Conservation (phyloP, 352 stramenopile genomes). For the Pythium angustatum region DNA sequence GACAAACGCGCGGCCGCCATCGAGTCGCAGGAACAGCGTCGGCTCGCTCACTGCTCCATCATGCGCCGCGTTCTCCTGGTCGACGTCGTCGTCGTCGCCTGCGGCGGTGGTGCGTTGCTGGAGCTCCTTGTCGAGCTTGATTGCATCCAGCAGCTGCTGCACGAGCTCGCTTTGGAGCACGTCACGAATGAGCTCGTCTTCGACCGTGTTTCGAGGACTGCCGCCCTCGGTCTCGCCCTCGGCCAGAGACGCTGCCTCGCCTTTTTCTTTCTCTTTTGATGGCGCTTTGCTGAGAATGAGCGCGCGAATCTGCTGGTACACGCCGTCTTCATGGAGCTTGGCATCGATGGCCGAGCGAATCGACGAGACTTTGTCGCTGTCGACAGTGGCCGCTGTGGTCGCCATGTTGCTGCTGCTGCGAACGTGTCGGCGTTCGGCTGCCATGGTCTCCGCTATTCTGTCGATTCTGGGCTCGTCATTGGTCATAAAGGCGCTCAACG, state of each 20-base stretch:
- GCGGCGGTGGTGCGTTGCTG: not conserved
- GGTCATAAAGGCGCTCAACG: too few species aligned
- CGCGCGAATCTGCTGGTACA: slow-evolving; percentile 75
- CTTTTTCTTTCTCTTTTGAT: too few species aligned
- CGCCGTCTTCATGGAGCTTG: slow-evolving; percentile 69
- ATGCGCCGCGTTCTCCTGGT: slow-evolving; percentile 10
- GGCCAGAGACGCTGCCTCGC: too few species aligned
- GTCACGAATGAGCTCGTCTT: slow-evolving; percentile 50
- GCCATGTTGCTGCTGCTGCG: not conserved
- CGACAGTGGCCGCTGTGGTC: not conserved
- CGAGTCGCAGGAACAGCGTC: slow-evolving; percentile 54
- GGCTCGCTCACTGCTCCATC: slow-evolving; percentile 2
- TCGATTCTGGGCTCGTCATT: too few species aligned
- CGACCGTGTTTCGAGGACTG: slow-evolving; percentile 8
- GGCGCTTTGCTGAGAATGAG: slow-evolving; percentile 47
- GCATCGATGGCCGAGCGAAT: slow-evolving; percentile 69
- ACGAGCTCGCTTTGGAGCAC: slow-evolving; percentile 76
- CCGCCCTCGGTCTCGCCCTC: not conserved
- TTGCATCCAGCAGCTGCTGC: slow-evolving; percentile 57
- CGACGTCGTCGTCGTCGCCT: not conserved
- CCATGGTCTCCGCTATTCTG: not conserved
- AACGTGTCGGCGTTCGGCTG: too few species aligned
- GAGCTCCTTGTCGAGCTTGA: slow-evolving; percentile 38
- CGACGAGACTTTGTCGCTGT: slow-evolving; percentile 42
- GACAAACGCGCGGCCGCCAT: slow-evolving; percentile 67